A percentile compares a stretch with the other conserved stretches of the same genome.
phyloP scores from a whole-genome alignment of 2,329 filamentous ascomycete species.

The Colletotrichum godetiae region DNA sequence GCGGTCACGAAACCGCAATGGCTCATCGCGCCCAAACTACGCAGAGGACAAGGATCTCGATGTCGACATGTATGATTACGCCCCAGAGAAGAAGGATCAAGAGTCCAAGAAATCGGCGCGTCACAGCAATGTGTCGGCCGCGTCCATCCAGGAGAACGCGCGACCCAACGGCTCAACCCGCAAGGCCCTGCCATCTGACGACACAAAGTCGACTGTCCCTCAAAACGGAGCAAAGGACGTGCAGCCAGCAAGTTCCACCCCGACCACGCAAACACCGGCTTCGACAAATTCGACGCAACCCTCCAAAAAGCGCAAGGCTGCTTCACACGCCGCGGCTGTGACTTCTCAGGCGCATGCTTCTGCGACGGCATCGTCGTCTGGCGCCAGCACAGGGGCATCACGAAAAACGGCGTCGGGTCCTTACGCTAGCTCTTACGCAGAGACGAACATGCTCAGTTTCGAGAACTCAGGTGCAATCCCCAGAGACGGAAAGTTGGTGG shows the following conservation, averaged over 20 bases:
- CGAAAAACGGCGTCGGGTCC: constrained; percentile 50
- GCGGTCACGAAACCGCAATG: constrained; percentile 88
- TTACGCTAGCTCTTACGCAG: constrained; percentile 55
- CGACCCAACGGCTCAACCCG: constrained; percentile 50
- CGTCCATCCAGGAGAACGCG: constrained; percentile 50
- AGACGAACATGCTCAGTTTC: constrained; percentile 92
- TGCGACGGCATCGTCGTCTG: constrained; percentile 41
- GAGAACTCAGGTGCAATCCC: constrained; percentile 76
- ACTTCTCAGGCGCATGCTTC: constrained; percentile 34
- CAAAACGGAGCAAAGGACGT: constrained; percentile 53
- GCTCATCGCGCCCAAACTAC: constrained; percentile 88
- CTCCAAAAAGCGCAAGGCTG: constrained; percentile 89
- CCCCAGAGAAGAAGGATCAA: constrained; percentile 65
- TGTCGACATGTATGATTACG: constrained; percentile 82
- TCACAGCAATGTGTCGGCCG: constrained; percentile 53
- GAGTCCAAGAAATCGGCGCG: constrained; percentile 68
- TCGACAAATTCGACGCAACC: constrained; percentile 59
- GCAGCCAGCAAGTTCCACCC: constrained; percentile 38
- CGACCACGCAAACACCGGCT: constrained; percentile 56
- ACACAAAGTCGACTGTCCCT: constrained; percentile 48
- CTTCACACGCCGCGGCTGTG: constrained; percentile 42
- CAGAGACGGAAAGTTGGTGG: constrained; percentile 81
- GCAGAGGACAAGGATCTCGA: constrained; percentile 94
- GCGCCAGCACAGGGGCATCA: constrained; percentile 44
- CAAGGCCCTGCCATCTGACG: constrained; percentile 53